phyloP scores from a whole-genome alignment of 495 filamentous ascomycete genomes.

The Aspergillus cristatus region DNA sequence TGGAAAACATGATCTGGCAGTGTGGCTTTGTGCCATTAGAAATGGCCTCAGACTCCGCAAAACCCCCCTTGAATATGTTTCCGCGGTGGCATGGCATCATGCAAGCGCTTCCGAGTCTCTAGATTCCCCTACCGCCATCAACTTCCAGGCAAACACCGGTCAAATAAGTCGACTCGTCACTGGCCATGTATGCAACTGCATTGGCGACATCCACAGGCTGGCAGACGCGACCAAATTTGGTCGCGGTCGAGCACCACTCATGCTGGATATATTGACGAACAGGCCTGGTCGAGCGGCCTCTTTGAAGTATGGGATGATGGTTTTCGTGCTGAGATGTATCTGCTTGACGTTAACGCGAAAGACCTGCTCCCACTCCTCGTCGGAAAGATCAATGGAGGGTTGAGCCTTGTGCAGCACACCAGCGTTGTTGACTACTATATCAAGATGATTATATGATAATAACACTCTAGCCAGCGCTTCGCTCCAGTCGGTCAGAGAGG shows the following conservation, averaged over 20 bases:
- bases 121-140: no score
- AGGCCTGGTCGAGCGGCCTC: constrained; percentile 39
- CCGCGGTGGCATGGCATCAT: no score
- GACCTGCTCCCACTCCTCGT: constrained; percentile 50
- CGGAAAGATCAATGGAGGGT: constrained; percentile 47
- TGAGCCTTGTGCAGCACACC: constrained; percentile 24
- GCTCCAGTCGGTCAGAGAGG: constrained; percentile 12
- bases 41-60: no score
- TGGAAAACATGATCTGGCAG: no score
- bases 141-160: background rate
- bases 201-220: background rate
- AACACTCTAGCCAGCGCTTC: constrained; percentile 19
- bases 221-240: constrained; percentile 17
- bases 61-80: no score
- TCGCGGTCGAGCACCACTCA: constrained; percentile 48
- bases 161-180: background rate
- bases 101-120: no score
- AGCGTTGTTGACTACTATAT: constrained; percentile 34
- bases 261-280: constrained; percentile 54
- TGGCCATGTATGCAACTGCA: background rate
- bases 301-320: constrained; percentile 46
- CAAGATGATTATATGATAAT: constrained; percentile 21
- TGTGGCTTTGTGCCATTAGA: no score
- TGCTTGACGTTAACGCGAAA: constrained; percentile 52
- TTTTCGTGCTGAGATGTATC: constrained; percentile 44